Evolutionary conservation across 2,329 filamentous ascomycete species (phyloP), one percentile per base, ranked within the genome.

Genomic region (Apiospora koreana): DNA sequence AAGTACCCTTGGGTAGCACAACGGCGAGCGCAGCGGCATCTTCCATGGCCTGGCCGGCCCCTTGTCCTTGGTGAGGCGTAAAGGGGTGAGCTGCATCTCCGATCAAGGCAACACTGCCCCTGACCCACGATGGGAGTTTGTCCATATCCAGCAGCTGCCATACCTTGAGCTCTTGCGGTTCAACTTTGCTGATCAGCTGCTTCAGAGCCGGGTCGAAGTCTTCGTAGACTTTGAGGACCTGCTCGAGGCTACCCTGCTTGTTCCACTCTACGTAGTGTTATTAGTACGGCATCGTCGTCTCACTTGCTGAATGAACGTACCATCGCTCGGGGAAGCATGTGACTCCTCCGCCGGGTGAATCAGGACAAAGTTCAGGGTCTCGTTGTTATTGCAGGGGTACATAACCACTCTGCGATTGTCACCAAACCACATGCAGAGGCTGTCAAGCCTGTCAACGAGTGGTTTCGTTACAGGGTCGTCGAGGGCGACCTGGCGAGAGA

Each of bases 141-240:
- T 87, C 84, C 87, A 92, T 91, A 72, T 93, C 91, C 4, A 90
- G 76, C 1, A 92, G 78, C 28, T 84, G 85, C 89, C 88, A 92
- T 0, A 89, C 80, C 69, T 86, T 89, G 25, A 90, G 75, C 0
- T 80, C 81, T 0, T 80, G 75, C 0, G 81, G 78, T n/a, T 86
- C 82, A 0, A 80, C 84, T 73, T 85, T 84, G 5, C 72, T 73
- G 4, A 87, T 73, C 1, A 87, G 72, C 9, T 80, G 78, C 12
- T 78, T 74, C 0, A 87, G 73, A 1, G 76, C 75, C 0, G 82
- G 80, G 54, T 82, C 80, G 69, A 87, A 89, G 21, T 81, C 79
- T 9, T 81, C 43, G 76, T 83, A 82, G 4, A 80, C 79, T 18
- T 81, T 76, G 0, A 83, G 76, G 1, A 86, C 73, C 6, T 80